Evolutionary conservation across 1,284 basidiomycete genomes (phyloP), one percentile per base, ranked within the genome.

Genomic region (Apiotrichum domesticum): DNA sequence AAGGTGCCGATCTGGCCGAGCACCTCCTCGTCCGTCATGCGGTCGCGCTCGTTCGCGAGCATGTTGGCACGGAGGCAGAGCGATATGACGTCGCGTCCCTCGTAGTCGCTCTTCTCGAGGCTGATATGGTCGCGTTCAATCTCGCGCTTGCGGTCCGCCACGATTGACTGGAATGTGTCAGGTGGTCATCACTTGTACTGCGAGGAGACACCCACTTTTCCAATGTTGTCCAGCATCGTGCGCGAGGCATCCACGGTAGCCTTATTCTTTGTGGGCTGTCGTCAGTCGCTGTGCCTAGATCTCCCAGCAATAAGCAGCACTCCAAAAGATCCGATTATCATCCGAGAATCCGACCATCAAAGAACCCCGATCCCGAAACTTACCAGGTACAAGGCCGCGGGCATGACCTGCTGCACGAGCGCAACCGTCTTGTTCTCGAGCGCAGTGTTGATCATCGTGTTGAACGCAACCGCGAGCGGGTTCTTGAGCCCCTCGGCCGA

Each of bases 1-100:
- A 90, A 87, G 0, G 86, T 88, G 8, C 85, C 84, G 58, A 90
- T 87, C 71, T 90, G 87, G 58, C 82, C 86, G 29, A 86, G 76
- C 2, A 87, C 83, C 66, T 90, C 87, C 10, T 80, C 77, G 44
- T 83, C 81, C 4, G 82, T 81, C 79, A 90, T 81, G 32, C 79
- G 78, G 67, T 87, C 81, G 0, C 77, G 76, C 1, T 79, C 72
- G 5, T 75, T 71, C 6, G 85, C 66, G 2, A 82, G 78, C 63
- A 82, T 73, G 68, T 85, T 86, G 3, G 85, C 85, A 41, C 80
- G 81, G 9, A 61, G 53, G 57, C 85, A 77, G 15, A 85, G 67
- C 1, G 72, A 74, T 21, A 77, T 58, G 15, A 75, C 58, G 52
- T 77, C 75, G 50, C 68, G 68, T 50, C 59, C 73, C 42, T 85